Evolutionary conservation across 192 early-diverging fungal species (phyloP).

Genomic region (Umbelopsis ramanniana): DNA sequence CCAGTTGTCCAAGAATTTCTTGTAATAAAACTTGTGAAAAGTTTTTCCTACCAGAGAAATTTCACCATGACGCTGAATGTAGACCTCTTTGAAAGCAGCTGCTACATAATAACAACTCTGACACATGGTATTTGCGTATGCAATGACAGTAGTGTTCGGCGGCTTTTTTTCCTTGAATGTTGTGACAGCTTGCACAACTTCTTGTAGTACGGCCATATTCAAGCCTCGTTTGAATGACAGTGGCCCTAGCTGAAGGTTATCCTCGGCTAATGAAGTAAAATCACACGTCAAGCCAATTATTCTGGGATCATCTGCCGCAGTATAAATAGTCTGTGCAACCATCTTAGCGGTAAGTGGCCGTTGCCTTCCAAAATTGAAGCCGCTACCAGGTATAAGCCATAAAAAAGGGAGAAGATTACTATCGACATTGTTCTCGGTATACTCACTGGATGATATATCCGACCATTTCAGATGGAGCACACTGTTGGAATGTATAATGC

Average conservation of each 20-base stretch:
- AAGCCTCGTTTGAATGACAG: background rate
- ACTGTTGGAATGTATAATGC: background rate
- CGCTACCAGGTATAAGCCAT: background rate
- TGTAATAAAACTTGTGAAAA: background rate
- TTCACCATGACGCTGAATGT: background rate
- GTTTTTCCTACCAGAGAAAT: background rate
- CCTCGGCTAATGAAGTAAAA: background rate
- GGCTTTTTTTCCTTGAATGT: background rate
- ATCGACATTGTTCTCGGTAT: background rate
- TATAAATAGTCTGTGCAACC: background rate
- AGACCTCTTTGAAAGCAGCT: background rate
- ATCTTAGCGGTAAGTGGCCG: background rate
- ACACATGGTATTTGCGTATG: background rate
- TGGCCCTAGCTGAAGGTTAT: background rate
- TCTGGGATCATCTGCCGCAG: background rate
- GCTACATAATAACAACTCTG: conserved; percentile 1
- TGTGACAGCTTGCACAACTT: background rate
- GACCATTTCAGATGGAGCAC: background rate
- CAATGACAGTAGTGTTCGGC: background rate
- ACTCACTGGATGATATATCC: background rate
- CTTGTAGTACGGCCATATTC: background rate
- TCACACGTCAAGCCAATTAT: background rate
- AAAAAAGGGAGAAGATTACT: background rate
- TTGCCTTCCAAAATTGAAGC: no score
- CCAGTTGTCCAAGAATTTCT: background rate